Conservation (phyloP, 1,284 basidiomycete species). For the Spongiforma sp. region DNA sequence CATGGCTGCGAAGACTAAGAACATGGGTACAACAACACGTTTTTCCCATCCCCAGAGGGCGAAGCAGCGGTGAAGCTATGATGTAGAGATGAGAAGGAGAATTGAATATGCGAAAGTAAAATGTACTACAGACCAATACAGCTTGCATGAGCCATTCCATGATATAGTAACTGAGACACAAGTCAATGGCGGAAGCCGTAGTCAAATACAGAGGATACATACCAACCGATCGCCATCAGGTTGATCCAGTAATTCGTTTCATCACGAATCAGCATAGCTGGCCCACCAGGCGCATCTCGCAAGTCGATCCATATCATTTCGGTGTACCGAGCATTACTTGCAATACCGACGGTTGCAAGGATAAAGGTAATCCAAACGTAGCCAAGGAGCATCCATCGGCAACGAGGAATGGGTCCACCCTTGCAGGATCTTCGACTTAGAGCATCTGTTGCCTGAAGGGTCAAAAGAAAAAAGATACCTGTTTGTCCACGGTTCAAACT, state of each 20-base stretch:
- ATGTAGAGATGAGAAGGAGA: conserved; percentile 3
- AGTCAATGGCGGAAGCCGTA: neutral
- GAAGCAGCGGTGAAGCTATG: conserved; percentile 36
- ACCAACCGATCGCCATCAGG: conserved; percentile 32
- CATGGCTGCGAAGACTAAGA: conserved; percentile 26
- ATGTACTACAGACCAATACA: conserved; percentile 17
- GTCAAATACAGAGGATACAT: neutral
- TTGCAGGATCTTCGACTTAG: neutral
- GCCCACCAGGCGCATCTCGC: conserved; percentile 27
- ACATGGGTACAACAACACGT: conserved; percentile 29
- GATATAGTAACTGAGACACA: conserved; percentile 20
- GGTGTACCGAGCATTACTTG: conserved; percentile 36
- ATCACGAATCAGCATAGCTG: conserved; percentile 13
- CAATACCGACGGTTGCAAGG: conserved; percentile 38
- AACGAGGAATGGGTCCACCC: neutral
- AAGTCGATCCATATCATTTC: conserved; percentile 42
- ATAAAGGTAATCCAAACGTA: conserved; percentile 35
- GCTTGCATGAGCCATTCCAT: conserved; percentile 35
- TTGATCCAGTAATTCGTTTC: conserved; percentile 34
- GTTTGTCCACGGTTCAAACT: neutral
- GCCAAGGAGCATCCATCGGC: conserved; percentile 13
- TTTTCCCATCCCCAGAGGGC: conserved; percentile 30
- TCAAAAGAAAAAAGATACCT: conserved; percentile 21
- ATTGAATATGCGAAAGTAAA: neutral
- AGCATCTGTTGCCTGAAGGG: neutral